phyloP scores from a whole-genome alignment of 352 stramenopile species.

The Discostella stelligera region DNA sequence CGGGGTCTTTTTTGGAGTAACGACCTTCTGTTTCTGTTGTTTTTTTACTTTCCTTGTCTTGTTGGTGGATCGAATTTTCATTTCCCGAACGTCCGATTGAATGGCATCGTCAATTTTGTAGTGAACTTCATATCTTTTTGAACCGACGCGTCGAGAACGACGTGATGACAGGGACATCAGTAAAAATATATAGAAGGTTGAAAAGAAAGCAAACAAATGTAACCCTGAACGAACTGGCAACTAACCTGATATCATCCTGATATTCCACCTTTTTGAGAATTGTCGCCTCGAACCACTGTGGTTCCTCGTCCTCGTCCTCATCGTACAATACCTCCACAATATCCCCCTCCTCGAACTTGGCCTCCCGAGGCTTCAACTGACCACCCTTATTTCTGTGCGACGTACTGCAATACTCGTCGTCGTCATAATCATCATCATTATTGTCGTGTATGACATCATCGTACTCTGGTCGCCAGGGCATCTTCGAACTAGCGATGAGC shows the following conservation, averaged over 20 bases:
- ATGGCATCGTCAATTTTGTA: slow-evolving; percentile 63
- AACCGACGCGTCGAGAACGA: neutral
- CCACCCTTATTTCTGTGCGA: slow-evolving; percentile 59
- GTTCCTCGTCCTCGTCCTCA: slow-evolving; percentile 49
- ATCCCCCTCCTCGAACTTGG: slow-evolving; percentile 71
- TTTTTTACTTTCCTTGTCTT: slow-evolving; percentile 49
- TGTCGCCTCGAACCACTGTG: slow-evolving; percentile 63
- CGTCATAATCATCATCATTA: slow-evolving; percentile 55
- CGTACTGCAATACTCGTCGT: slow-evolving; percentile 51
- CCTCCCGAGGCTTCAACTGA: slow-evolving; percentile 59
- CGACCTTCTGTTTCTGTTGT: slow-evolving; percentile 11
- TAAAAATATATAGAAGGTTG: neutral
- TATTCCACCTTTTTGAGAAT: slow-evolving; percentile 65
- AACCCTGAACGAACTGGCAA: neutral
- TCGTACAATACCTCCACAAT: slow-evolving; percentile 73
- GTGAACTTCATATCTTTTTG: slow-evolving; percentile 60
- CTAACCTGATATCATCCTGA: slow-evolving; percentile 59
- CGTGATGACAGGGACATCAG: neutral
- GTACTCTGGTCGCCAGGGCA: slow-evolving; percentile 43
- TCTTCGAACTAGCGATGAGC: slow-evolving; percentile 47
- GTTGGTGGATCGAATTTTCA: slow-evolving; percentile 52
- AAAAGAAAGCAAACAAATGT: too few relatives aligned
- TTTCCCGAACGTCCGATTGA: slow-evolving; percentile 66
- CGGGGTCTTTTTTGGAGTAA: neutral
- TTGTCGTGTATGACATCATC: slow-evolving; percentile 52